Evolutionary conservation across 225 moss, liverwort and hornwort species (phyloP).

Genomic region (Polytrichum commune): DNA sequence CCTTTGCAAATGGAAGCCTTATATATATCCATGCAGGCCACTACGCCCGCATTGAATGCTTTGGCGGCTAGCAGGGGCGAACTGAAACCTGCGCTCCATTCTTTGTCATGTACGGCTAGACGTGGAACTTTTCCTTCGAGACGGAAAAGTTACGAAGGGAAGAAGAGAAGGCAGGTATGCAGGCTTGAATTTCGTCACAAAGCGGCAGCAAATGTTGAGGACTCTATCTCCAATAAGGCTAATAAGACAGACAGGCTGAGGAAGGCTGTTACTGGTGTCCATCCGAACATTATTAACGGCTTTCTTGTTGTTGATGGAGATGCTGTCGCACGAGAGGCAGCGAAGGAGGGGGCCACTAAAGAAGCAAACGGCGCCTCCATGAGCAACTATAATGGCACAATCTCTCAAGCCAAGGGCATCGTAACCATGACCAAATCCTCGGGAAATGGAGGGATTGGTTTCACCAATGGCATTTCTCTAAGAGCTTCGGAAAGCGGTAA

Average conservation of each 20-base stretch:
- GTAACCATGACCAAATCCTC: constrained; percentile 18
- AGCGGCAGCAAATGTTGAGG: constrained; percentile 31
- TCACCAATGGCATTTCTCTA: constrained; percentile 15
- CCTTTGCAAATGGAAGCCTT: constrained; percentile 31
- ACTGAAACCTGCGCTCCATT: constrained; percentile 19
- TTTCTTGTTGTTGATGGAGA: constrained; percentile 23
- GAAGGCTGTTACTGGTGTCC: constrained; percentile 21
- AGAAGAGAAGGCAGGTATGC: constrained; percentile 22
- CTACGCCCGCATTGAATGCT: constrained; percentile 14
- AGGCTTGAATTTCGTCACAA: constrained; percentile 34
- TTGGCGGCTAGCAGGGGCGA: constrained; percentile 14
- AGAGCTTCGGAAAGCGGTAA: constrained; percentile 28
- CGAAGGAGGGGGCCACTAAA: constrained; percentile 15
- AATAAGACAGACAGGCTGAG: constrained; percentile 19
- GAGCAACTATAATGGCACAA: constrained; percentile 1
- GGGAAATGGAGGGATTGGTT: too few relatives aligned
- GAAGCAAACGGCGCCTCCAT: constrained; percentile 10
- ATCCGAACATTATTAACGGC: constrained; percentile 24
- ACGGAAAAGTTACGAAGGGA: constrained; percentile 2
- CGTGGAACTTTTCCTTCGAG: constrained; percentile 19
- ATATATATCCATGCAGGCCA: constrained; percentile 22
- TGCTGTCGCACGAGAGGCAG: constrained; percentile 20
- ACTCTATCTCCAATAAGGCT: constrained; percentile 22
- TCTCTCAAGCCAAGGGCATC: constrained; percentile 8
- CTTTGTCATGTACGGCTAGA: constrained; percentile 17